phyloP scores from a whole-genome alignment of 805 yeast species.

The Metschnikowia borealis region DNA sequence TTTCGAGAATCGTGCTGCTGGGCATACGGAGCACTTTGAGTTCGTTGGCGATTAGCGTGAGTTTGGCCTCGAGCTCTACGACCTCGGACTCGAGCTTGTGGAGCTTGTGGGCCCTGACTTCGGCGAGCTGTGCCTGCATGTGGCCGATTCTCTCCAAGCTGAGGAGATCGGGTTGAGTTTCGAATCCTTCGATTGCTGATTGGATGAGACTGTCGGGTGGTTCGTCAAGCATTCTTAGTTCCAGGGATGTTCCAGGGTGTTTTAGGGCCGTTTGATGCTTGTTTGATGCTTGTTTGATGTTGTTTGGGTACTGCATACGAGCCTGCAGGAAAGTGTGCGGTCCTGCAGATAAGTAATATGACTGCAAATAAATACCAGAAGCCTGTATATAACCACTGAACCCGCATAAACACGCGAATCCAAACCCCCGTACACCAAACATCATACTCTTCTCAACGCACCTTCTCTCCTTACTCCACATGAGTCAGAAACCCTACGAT shows the following conservation, averaged over 20 bases:
- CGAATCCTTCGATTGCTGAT: conserved; percentile 45
- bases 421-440: not conserved
- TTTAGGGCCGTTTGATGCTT: too few relatives aligned
- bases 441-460: too few relatives aligned
- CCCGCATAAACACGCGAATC: not conserved
- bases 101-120: conserved; percentile 24
- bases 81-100: conserved; percentile 11
- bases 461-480: conserved; percentile 6
- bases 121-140: conserved; percentile 27
- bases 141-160: conserved; percentile 44
- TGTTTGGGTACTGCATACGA: too few relatives aligned
- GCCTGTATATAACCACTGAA: too few relatives aligned
- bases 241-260: not conserved
- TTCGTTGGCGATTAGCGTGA: conserved; percentile 12
- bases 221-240: conserved; percentile 34
- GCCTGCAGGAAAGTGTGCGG: too few relatives aligned
- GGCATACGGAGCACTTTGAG: conserved; percentile 21
- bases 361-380: too few relatives aligned
- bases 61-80: conserved; percentile 13
- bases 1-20: conserved; percentile 20
- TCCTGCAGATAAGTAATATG: too few relatives aligned
- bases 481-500: conserved; percentile 36
- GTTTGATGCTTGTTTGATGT: too few relatives aligned
- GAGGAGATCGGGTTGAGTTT: conserved; percentile 48
- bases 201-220: conserved; percentile 34